These are phyloP conservation scores for Phanerochaete carnosa DNA, from an alignment of 768 basidiomycete species.

Conservation along the genomic window DNA sequence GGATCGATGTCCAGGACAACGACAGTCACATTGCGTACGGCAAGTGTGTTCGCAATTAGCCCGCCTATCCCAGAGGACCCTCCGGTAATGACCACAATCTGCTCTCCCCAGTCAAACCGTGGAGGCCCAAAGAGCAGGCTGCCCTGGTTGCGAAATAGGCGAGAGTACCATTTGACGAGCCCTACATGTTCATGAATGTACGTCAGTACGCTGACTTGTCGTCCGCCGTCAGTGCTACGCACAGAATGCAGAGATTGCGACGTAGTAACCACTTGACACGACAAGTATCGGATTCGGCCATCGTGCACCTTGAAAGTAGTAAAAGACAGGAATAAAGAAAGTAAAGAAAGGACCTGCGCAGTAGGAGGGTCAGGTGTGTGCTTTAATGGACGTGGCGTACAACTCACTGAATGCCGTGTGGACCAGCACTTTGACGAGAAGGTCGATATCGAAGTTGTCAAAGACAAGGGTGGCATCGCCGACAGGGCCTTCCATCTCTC, in stretches of 20 bases:
- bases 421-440: slow-evolving; percentile 72
- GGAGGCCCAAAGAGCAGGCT: slow-evolving; percentile 57
- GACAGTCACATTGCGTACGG: slow-evolving; percentile 76
- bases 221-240: slow-evolving; percentile 24
- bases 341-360: slow-evolving; percentile 81
- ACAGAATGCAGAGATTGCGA: slow-evolving; percentile 66
- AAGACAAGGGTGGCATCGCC: slow-evolving; percentile 50
- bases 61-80: slow-evolving; percentile 90
- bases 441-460: slow-evolving; percentile 73
- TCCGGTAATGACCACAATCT: slow-evolving; percentile 89
- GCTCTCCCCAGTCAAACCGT: slow-evolving; percentile 79
- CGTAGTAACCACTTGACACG: slow-evolving; percentile 50
- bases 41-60: slow-evolving; percentile 82
- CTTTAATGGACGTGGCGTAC: not conserved
- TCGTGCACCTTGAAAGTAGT: slow-evolving; percentile 64
- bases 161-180: slow-evolving; percentile 66
- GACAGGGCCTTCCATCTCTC: slow-evolving; percentile 15
- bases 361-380: not conserved
- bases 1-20: slow-evolving; percentile 85
- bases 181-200: slow-evolving; percentile 38
- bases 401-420: slow-evolving; percentile 77
- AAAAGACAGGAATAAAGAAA: slow-evolving; percentile 75
- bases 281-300: slow-evolving; percentile 50
- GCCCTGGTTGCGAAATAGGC: slow-evolving; percentile 72
- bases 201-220: not conserved